A percentile compares a stretch with the other conserved stretches of the same genome.
phyloP scores from a whole-genome alignment of 768 basidiomycete genomes.

The Guyanaporus albipodus region DNA sequence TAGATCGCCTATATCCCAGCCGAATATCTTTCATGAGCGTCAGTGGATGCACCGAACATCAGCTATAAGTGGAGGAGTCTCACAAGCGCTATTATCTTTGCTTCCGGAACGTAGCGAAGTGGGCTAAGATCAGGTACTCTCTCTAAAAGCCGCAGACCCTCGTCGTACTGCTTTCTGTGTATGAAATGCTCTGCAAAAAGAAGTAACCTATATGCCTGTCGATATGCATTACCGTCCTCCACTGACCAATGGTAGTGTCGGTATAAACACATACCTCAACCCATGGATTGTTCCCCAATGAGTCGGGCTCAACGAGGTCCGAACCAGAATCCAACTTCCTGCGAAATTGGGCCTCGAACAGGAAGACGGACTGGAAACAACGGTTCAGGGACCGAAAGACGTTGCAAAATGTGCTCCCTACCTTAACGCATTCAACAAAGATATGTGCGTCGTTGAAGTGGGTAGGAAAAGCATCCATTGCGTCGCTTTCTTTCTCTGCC shows the following conservation, averaged over 20 bases:
- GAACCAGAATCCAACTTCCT: background rate
- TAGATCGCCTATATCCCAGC: conserved; percentile 6
- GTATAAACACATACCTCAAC: background rate
- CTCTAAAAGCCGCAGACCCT: background rate
- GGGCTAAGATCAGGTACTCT: background rate
- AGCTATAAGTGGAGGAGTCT: background rate
- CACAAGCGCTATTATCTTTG: conserved; percentile 2
- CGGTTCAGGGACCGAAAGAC: background rate
- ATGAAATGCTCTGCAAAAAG: background rate
- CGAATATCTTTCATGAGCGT: conserved; percentile 11
- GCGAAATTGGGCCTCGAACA: conserved; percentile 3
- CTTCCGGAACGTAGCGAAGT: conserved; percentile 1
- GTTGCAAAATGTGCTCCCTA: background rate
- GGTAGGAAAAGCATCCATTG: background rate
- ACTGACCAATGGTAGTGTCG: background rate
- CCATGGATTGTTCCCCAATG: background rate
- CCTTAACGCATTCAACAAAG: conserved; percentile 10
- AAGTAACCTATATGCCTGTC: background rate
- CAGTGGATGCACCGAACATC: background rate
- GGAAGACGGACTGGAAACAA: background rate
- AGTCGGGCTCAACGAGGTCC: background rate
- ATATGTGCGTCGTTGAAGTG: background rate
- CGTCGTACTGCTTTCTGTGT: background rate
- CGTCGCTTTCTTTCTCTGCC: background rate
- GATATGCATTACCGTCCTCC: background rate